Conservation (phyloP, 2,329 filamentous ascomycete genomes). For the Elsinoe necatrix region DNA sequence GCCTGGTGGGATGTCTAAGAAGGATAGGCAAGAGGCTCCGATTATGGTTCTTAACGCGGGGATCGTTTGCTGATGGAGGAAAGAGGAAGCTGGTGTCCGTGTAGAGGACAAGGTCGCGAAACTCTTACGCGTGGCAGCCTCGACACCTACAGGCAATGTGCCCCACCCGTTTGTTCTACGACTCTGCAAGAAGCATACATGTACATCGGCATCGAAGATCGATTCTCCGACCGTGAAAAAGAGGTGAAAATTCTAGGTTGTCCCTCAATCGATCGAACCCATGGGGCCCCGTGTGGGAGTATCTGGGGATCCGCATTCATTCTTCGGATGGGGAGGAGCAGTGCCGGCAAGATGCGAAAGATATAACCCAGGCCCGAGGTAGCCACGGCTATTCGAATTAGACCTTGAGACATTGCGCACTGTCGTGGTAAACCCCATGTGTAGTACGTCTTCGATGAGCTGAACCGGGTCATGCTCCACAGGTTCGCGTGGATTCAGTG, state of each 20-base stretch:
- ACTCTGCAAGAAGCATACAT: not conserved
- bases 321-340: not conserved
- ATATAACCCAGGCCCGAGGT: conserved; percentile 13
- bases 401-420: not conserved
- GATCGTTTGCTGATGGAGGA: not conserved
- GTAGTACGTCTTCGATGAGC: conserved; percentile 3
- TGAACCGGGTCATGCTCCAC: not conserved
- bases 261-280: not conserved
- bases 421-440: not conserved
- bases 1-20: not conserved
- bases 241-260: not conserved
- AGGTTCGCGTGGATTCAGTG: not conserved
- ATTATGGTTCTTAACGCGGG: not conserved
- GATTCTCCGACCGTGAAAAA: not conserved
- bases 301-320: conserved; percentile 12
- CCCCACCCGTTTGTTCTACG: conserved; percentile 2
- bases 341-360: not conserved
- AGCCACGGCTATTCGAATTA: conserved; percentile 3
- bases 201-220: not conserved
- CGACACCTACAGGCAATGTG: not conserved
- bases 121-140: not conserved
- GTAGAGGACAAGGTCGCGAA: not conserved
- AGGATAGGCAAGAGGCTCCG: not conserved
- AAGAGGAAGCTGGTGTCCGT: not conserved
- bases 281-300: conserved; percentile 12